A percentile compares a stretch with the other conserved stretches of the same genome.
Conservation (phyloP, 2,329 filamentous ascomycete species). For the Rasamsonia emersonii region DNA sequence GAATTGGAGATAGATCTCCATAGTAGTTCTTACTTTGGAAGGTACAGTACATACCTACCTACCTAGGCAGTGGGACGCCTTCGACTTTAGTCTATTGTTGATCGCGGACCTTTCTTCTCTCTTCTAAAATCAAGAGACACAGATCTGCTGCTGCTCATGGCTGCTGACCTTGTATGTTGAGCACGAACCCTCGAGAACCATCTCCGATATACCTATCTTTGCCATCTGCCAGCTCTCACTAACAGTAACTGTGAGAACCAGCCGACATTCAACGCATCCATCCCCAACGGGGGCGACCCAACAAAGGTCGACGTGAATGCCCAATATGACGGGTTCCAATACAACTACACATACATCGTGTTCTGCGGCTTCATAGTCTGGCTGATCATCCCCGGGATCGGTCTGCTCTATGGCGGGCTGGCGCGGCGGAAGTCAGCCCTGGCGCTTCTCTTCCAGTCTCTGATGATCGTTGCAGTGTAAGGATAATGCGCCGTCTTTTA, state of each 20-base stretch:
- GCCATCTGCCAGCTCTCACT: not conserved
- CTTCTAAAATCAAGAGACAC: no score
- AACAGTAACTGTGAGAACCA: constrained; percentile 13
- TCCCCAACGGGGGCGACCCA: constrained; percentile 48
- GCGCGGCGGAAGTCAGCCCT: constrained; percentile 55
- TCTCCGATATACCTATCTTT: not conserved
- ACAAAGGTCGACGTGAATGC: constrained; percentile 47
- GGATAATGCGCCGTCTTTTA: constrained; percentile 5
- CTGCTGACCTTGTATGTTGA: constrained; percentile 7
- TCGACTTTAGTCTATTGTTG: no score
- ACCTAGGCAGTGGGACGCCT: no score
- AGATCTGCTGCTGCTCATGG: no score
- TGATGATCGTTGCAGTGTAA: constrained; percentile 49
- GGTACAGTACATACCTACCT: no score
- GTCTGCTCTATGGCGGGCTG: constrained; percentile 56
- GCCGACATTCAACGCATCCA: constrained; percentile 27
- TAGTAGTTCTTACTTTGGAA: no score
- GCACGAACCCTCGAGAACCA: no score
- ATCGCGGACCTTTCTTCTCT: no score
- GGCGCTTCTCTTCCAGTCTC: constrained; percentile 53
- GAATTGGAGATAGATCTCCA: no score
- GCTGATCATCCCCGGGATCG: constrained; percentile 59
- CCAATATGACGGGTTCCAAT: constrained; percentile 52
- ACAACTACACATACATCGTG: constrained; percentile 51
- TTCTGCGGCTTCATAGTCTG: constrained; percentile 55